Evolutionary conservation across 192 early-diverging fungal genomes (phyloP), one percentile per base, ranked within the genome.

Genomic region (Backusella sp.): DNA sequence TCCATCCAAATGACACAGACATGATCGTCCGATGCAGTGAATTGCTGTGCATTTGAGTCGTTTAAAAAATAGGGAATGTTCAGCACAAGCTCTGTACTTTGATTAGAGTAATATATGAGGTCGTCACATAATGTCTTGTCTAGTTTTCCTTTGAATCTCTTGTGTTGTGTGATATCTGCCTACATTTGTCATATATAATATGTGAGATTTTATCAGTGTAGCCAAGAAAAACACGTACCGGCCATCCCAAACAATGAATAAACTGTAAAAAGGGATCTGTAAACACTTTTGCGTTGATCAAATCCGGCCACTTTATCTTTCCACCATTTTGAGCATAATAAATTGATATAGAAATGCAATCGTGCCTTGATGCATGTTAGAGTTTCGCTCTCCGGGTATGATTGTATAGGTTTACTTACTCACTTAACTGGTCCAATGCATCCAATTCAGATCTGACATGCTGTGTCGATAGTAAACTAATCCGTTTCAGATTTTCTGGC

Each of bases 1-100:
- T 94, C 90, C 39, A 94, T 79, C 94, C 94, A 95, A 14, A 94
- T 80, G 23, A 95, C 84, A 66, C 79, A 86, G 0, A 94, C 86
- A 30, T 86, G 79, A 75, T 94, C 92, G 4, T 91, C 87, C 17
- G 73, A 86, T 82, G 68, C 86, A 46, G 67, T 78, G 73, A 52
- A 68, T 49, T 81, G 82, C 62, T 88, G 85, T 15, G 79, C 75
- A 46, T 52, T 56, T n/a, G 79, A 74, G 8, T 56, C 32, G 0
- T 73, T 35, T 42, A 92, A 80, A 42, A 89, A 72, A 68, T 93
- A 92, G 5, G 94, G 94, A 1, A 84, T 80, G 78, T 92, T 87
- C 70, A 94, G 91, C 39, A 94, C 83, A 35, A 92, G 84, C 76
- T 95, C 93, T 14, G 82, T 79, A 19, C 77, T 88, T 26, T 88